Evolutionary conservation across 352 stramenopile genomes (phyloP), one percentile per base, ranked within the genome.

Genomic region (Thraustochytrium sp.): DNA sequence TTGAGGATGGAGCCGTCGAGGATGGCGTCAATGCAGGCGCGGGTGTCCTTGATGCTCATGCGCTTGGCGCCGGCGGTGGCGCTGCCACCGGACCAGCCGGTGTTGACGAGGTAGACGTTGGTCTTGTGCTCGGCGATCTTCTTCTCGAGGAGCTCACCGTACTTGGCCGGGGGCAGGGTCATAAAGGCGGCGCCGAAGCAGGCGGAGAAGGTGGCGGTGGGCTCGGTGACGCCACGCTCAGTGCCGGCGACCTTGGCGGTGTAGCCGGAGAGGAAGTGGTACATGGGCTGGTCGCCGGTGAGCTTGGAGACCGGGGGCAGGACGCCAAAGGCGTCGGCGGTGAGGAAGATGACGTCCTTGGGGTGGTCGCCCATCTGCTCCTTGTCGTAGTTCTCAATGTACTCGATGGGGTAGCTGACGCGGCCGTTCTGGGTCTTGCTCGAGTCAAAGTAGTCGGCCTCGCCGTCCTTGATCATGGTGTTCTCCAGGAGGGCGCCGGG

Each of bases 401-500:
- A 96, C 88, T 98, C 96, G 88, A 99, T 97, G n/a, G 96, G 96
- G 89, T 99, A 99, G n/a, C 94, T 98, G 76, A 99, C 96, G 75
- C 96, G 94, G 77, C 94, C 95, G 90, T 99, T 99, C 87, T 99
- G 91, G 26, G 96, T 99, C 88, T 98, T 98, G 87, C 87, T 92
- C 34, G 89, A 93, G 89, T 98, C 95, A 87, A 92, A 95, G 88
- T 97, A 99, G 89, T 99, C 95, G 9, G 95, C 93, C 38, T 91
- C 85, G 36, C 83, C 86, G 53, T 92, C 82, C 26, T 90, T 88
- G 55, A 99, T 87, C 46, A 90, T 94, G 54, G 96, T 92, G 91
- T 99, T 99, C 87, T 99, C 96, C 31, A 99, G 89, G 84, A 99
- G 89, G n/a, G 96, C 95, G 89, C 98, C 93, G 44, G 89, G 64